phyloP scores from a whole-genome alignment of 2,329 filamentous ascomycete species.

The Alternaria sp. region DNA sequence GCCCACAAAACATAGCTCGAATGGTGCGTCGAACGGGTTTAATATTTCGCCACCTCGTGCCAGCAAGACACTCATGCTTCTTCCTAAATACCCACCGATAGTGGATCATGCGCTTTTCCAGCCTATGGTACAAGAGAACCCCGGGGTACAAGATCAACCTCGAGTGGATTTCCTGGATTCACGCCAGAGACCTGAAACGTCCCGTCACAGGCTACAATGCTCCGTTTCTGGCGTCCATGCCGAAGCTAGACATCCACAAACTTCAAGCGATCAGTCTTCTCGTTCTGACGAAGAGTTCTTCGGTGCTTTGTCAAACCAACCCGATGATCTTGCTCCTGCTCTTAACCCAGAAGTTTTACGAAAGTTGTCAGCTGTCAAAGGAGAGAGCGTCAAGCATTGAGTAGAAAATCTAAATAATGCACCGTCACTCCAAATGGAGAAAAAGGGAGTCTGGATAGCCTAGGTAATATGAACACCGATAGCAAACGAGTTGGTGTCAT shows the following conservation, averaged over 20 bases:
- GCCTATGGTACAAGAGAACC: neutral
- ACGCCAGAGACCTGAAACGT: neutral
- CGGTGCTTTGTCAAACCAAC: no score
- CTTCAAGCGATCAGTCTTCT: neutral
- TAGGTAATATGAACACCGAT: no score
- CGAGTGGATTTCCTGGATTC: no score
- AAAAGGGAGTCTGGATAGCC: no score
- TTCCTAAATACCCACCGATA: neutral
- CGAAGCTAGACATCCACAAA: neutral
- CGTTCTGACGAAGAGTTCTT: neutral
- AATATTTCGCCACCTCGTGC: neutral
- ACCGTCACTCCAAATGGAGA: no score
- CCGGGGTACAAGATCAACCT: neutral
- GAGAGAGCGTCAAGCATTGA: no score
- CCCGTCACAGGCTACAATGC: neutral
- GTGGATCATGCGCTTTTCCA: neutral
- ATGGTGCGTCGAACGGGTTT: neutral
- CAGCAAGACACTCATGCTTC: neutral
- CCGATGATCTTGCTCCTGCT: neutral
- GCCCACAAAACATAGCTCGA: neutral
- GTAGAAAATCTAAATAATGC: no score
- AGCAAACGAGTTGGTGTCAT: no score
- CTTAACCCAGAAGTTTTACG: no score
- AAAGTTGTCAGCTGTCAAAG: no score
- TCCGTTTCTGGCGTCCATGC: neutral